Evolutionary conservation across 139 green algal species (phyloP).

Genomic region (Picochlorum costavermella): DNA sequence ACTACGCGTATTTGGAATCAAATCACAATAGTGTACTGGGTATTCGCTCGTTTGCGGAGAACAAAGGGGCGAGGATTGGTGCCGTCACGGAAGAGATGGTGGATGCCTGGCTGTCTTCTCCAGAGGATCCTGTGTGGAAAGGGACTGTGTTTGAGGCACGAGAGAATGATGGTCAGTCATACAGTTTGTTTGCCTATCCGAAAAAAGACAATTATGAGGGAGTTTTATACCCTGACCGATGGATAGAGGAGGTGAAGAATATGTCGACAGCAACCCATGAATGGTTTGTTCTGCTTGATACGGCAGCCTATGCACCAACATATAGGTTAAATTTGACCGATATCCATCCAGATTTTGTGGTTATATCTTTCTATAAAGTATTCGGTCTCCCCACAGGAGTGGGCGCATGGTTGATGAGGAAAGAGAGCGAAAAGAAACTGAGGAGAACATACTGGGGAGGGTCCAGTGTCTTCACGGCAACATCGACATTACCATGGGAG

Average conservation of each 20-base stretch:
- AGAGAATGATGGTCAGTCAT: conserved; percentile 20
- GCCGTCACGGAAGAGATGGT: background rate
- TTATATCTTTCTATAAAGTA: conserved; percentile 90
- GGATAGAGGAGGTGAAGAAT: conserved; percentile 21
- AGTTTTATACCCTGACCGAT: conserved; percentile 25
- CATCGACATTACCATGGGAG: conserved; percentile 38
- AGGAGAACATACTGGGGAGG: conserved; percentile 75
- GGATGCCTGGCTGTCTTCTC: background rate
- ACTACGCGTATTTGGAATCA: conserved; percentile 46
- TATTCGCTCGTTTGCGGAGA: conserved; percentile 53
- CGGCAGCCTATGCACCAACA: conserved; percentile 70
- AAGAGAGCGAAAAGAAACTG: conserved; percentile 40
- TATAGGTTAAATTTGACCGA: conserved; percentile 61
- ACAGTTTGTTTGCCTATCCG: conserved; percentile 60
- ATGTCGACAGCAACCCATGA: background rate
- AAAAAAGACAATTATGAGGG: conserved; percentile 84
- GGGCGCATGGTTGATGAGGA: conserved; percentile 68
- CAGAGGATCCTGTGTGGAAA: conserved; percentile 3
- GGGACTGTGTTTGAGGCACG: conserved; percentile 14
- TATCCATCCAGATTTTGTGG: conserved; percentile 69
- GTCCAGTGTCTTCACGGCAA: conserved; percentile 53
- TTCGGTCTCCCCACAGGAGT: conserved; percentile 73
- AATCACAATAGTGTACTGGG: conserved; percentile 84
- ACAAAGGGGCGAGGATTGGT: conserved; percentile 12
- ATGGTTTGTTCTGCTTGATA: conserved; percentile 79